Percentiles rank a stretch among this genome's conserved stretches.
Conservation (phyloP, 2,329 filamentous ascomycete genomes). For the Microascus cirrosus region DNA sequence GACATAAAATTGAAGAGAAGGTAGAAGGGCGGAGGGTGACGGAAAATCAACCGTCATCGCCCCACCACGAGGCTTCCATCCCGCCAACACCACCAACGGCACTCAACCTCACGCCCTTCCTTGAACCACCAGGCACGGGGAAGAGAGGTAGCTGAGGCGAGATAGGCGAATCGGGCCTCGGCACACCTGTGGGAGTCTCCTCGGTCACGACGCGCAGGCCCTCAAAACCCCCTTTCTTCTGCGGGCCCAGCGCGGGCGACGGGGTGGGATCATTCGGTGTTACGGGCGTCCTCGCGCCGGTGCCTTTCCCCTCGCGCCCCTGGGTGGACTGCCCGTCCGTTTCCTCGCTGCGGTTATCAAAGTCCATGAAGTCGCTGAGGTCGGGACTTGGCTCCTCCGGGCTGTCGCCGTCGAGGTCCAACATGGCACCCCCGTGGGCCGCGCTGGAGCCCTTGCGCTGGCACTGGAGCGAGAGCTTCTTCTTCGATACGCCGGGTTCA, state of each 20-base stretch:
- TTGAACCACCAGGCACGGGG: not conserved
- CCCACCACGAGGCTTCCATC: constrained; percentile 24
- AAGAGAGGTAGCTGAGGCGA: constrained; percentile 8
- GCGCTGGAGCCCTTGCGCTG: not conserved
- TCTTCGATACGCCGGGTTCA: not conserved
- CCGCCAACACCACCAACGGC: constrained; percentile 21
- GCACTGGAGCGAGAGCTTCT: not conserved
- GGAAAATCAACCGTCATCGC: constrained; percentile 23
- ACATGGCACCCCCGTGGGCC: not conserved
- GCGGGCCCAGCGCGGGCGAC: not conserved
- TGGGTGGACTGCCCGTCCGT: constrained; percentile 8
- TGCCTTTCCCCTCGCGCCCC: not conserved
- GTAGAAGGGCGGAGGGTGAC: not conserved
- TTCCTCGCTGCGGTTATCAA: constrained; percentile 14
- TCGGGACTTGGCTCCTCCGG: constrained; percentile 21
- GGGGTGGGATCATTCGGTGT: constrained; percentile 5
- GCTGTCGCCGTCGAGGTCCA: not conserved
- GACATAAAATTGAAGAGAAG: not conserved
- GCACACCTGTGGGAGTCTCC: constrained; percentile 15
- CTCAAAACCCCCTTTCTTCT: not conserved
- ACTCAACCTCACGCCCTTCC: constrained; percentile 29
- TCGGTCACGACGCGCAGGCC: constrained; percentile 4
- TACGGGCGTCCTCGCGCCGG: constrained; percentile 8
- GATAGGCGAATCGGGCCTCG: constrained; percentile 25
- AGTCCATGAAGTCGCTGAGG: constrained; percentile 25